Evolutionary conservation across 805 yeast genomes (phyloP).

Genomic region (Metschnikowia drakensbergensis): DNA sequence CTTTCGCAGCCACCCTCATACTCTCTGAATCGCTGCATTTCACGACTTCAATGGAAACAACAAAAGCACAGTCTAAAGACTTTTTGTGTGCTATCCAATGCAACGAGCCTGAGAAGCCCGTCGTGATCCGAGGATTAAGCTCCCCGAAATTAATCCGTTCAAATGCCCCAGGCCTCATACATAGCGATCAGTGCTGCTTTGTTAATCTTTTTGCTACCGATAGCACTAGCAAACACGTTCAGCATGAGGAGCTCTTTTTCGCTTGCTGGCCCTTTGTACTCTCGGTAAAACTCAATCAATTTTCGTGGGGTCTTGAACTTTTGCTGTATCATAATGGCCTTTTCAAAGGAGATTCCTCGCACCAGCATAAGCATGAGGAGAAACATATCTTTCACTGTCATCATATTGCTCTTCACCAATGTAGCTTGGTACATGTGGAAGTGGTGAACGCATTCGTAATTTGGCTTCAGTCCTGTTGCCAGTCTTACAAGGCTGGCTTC

Average conservation of each 20-base stretch:
- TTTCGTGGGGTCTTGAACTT: conserved; percentile 65
- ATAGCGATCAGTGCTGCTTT: conserved; percentile 48
- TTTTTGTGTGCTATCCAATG: too few species aligned
- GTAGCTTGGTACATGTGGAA: conserved; percentile 53
- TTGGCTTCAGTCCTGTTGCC: conserved; percentile 1
- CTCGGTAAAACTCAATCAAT: conserved; percentile 49
- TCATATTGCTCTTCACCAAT: conserved; percentile 64
- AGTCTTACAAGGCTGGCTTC: neutral
- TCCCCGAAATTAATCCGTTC: too few species aligned
- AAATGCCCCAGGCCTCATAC: conserved; percentile 54
- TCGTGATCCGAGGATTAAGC: too few species aligned
- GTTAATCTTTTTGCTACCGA: conserved; percentile 52
- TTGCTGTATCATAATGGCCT: conserved; percentile 73
- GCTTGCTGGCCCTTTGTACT: conserved; percentile 18
- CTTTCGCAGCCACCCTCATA: neutral
- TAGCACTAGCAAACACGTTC: conserved; percentile 35
- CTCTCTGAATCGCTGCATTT: neutral
- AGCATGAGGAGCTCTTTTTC: conserved; percentile 24
- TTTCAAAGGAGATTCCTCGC: conserved; percentile 79
- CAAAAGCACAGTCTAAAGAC: too few species aligned
- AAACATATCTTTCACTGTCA: conserved; percentile 73
- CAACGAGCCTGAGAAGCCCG: too few species aligned
- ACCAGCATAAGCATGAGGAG: conserved; percentile 73
- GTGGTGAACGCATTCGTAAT: conserved; percentile 37
- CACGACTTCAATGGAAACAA: too few species aligned